Evolutionary conservation across 2,329 filamentous ascomycete species (phyloP).

Genomic region (Exophiala spinifera): DNA sequence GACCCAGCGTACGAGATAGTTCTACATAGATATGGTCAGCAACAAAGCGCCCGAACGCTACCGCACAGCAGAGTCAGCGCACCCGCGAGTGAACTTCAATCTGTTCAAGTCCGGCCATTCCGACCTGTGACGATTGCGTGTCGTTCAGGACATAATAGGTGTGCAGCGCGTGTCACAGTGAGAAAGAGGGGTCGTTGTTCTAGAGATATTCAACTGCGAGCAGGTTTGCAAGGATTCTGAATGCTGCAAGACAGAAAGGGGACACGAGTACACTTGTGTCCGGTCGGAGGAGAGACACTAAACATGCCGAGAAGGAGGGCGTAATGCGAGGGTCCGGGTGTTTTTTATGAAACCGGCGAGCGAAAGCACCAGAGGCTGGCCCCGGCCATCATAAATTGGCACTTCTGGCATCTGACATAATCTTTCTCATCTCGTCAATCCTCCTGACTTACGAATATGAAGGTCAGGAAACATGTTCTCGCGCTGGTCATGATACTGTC

Average conservation of each 20-base stretch:
- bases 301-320: constrained; percentile 3
- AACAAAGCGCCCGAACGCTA: background rate
- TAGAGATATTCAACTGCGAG: background rate
- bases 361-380: background rate
- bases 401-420: constrained; percentile 5
- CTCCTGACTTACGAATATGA: background rate
- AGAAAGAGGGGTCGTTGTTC: background rate
- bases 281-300: background rate
- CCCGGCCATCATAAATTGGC: background rate
- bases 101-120: constrained; percentile 92
- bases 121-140: background rate
- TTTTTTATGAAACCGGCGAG: background rate
- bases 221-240: background rate
- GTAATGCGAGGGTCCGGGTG: background rate
- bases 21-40: constrained; percentile 52
- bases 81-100: constrained; percentile 98
- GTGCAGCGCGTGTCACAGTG: background rate
- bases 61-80: constrained; percentile 33
- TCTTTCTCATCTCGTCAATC: background rate
- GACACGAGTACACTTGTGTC: background rate
- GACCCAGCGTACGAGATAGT: constrained; percentile 97
- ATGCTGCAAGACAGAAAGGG: background rate
- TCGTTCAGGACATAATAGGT: background rate
- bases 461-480: background rate
- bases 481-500: background rate